These are phyloP conservation scores for Claviceps fusiformis DNA, from an alignment of 2,329 filamentous ascomycete genomes.

Conservation along the genomic window DNA sequence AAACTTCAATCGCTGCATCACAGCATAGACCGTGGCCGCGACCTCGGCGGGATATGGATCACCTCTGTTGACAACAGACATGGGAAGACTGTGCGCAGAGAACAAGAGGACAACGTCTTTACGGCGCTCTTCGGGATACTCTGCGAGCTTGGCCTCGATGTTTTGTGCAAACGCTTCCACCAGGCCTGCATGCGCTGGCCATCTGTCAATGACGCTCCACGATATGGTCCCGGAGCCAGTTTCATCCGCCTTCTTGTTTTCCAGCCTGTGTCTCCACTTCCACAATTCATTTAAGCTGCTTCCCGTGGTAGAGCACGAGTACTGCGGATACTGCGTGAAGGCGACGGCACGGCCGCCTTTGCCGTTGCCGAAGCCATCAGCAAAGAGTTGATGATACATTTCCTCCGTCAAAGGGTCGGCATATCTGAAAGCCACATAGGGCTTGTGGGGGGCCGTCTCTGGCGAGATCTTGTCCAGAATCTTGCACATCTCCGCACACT, in stretches of 20 bases:
- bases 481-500: slow-evolving; percentile 93
- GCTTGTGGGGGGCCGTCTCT: slow-evolving; percentile 89
- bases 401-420: slow-evolving; percentile 87
- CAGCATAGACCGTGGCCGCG: slow-evolving; percentile 85
- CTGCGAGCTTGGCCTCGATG: slow-evolving; percentile 70
- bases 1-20: slow-evolving; percentile 84
- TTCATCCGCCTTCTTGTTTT: slow-evolving; percentile 53
- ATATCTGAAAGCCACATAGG: slow-evolving; percentile 95
- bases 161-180: slow-evolving; percentile 88
- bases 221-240: slow-evolving; percentile 56
- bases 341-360: slow-evolving; percentile 88
- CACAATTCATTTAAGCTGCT: slow-evolving; percentile 94
- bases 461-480: slow-evolving; percentile 82
- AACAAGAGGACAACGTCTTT: slow-evolving; percentile 78
- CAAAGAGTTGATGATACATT: slow-evolving; percentile 71
- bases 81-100: slow-evolving; percentile 89
- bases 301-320: slow-evolving; percentile 93
- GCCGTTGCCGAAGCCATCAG: slow-evolving; percentile 81
- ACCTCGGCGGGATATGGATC: slow-evolving; percentile 95
- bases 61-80: slow-evolving; percentile 92
- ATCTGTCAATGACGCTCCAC: slow-evolving; percentile 97
- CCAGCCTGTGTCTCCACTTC: slow-evolving; percentile 86
- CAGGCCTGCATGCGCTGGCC: slow-evolving; percentile 82
- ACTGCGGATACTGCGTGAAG: slow-evolving; percentile 97
- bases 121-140: slow-evolving; percentile 71